Evolutionary conservation across 2,329 filamentous ascomycete species (phyloP), one percentile per base, ranked within the genome.

Genomic region (Hypoxylon sp.): DNA sequence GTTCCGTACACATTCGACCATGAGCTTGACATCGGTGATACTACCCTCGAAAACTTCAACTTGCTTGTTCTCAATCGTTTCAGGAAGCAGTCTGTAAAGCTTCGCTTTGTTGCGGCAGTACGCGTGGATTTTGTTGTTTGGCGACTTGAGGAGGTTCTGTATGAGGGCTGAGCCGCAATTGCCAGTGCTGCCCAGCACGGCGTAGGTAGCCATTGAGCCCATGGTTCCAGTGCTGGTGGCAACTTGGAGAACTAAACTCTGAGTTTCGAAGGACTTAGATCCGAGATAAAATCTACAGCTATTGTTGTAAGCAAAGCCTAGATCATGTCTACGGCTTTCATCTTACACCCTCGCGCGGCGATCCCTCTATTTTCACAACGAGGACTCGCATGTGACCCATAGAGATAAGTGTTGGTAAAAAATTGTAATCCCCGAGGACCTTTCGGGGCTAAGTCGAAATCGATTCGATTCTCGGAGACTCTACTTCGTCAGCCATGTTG

Each of bases 41-140:
- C 65, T 76, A 43, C 82, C 82, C 60, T 79, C 77, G 66, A 81
- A 84, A 30, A 84, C 72, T 0, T 75, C 29, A 12, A 83, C 76
- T 3, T 73, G 73, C 46, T 76, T 71, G 64, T 71, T 76, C 6
- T 75, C 67, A 1, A 45, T 61, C 5, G 78, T 48, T n/a, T 74
- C 70, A 1, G 82, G 81, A 1, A 80, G 8, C 3, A 78, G 57
- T 0, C 56, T 61, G 2, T 70, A 14, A 2, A 85, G 77, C 67
- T 84, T 84, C 7, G 73, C 27, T 14, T 71, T 65, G 68, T 78
- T 79, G 61, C 82, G 83, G 60, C 81, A 82, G 73, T 81, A 85
- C 19, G 79, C 81, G 59, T 81, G 68, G 62, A 85, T 74, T 3
- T 68, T 65, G 32, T 57, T 70, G 7, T 76, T 34, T 0, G 77